Evolutionary conservation across 345 rosid genomes (phyloP), one percentile per base, ranked within the genome.

Genomic region (Camelina hispida): DNA sequence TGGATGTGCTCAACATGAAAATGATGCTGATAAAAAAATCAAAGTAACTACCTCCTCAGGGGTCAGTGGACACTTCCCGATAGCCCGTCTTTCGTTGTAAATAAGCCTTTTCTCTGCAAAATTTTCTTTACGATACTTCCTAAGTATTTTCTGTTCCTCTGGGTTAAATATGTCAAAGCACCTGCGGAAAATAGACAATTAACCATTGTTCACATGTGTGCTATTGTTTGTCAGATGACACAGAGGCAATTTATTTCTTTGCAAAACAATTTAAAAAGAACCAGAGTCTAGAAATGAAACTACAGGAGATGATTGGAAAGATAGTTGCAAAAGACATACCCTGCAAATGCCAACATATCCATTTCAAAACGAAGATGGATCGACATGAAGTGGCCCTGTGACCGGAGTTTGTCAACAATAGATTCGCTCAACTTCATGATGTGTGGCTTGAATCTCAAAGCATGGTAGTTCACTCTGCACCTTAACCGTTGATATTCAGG

Each of bases 341-440:
- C 98, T 2, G 99, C 98, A 84, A 93, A 96, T 22, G 99, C 91
- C 73, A 96, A 87, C 99, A 96, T 96, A 83, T 96, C 98, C 98
- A 89, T 91, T 88, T 96, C 99, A 59, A 96, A 96, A 64, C 99
- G 98, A 82, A 96, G 99, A 82, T 96, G 99, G 68, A 93, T 96
- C 22, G 99, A 89, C 96, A 93, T 90, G 89, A 96, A 92, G 84
- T 87, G 98, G 76, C 99, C 99, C 80, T 93, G 86, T n/a, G 91
- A 75, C 37, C 98, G 96, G 68, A 96, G 97, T 78, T 91, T 96
- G 69, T 93, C 92, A 76, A 96, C 98, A 80, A 96, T 90, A 30
- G 89, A 85, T 78, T 91, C 93, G 20, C 98, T 91, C 70, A 96
- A 80, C 88, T 86, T 89, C 91, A 96, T 86, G 73, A 96, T 93